These are phyloP conservation scores for Neolecta irregularis DNA, from an alignment of 1,139 yeast species.

Conservation along the genomic window DNA sequence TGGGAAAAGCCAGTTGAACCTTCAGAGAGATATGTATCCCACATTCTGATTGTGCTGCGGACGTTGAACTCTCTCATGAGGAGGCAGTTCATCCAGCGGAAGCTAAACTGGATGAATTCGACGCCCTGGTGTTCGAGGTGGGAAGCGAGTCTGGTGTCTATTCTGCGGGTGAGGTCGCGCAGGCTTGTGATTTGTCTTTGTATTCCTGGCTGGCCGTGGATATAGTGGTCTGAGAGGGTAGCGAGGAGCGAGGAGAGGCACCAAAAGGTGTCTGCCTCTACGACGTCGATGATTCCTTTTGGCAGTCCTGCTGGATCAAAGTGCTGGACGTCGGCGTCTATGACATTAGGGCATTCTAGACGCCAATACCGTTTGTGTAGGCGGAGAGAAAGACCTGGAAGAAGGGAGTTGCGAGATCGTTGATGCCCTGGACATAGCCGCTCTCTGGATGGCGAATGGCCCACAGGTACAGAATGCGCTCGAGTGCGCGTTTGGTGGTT, in stretches of 20 bases:
- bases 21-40: slow-evolving; percentile 94
- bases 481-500: slow-evolving; percentile 53
- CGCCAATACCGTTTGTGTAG: slow-evolving; percentile 28
- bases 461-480: slow-evolving; percentile 79
- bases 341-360: slow-evolving; percentile 7
- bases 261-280: slow-evolving; percentile 97
- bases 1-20: slow-evolving; percentile 71
- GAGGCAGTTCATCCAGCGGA: slow-evolving; percentile 97
- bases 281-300: slow-evolving; percentile 35
- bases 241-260: slow-evolving; percentile 79
- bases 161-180: slow-evolving; percentile 59
- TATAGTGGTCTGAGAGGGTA: slow-evolving; percentile 68
- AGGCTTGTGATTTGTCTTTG: slow-evolving; percentile 75
- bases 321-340: slow-evolving; percentile 31
- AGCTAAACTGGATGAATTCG: slow-evolving; percentile 86
- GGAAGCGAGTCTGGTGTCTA: slow-evolving; percentile 53
- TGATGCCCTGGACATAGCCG: slow-evolving; percentile 98
- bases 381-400: slow-evolving; percentile 70
- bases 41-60: slow-evolving; percentile 71
- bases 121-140: slow-evolving; percentile 71
- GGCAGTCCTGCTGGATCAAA: slow-evolving; percentile 55
- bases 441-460: slow-evolving; percentile 95
- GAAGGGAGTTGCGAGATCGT: slow-evolving; percentile 88
- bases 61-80: slow-evolving; percentile 84
- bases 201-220: slow-evolving; percentile 96